Conservation (phyloP, 371 early-diverging fungal genomes). For the Umbelopsis sp. region DNA sequence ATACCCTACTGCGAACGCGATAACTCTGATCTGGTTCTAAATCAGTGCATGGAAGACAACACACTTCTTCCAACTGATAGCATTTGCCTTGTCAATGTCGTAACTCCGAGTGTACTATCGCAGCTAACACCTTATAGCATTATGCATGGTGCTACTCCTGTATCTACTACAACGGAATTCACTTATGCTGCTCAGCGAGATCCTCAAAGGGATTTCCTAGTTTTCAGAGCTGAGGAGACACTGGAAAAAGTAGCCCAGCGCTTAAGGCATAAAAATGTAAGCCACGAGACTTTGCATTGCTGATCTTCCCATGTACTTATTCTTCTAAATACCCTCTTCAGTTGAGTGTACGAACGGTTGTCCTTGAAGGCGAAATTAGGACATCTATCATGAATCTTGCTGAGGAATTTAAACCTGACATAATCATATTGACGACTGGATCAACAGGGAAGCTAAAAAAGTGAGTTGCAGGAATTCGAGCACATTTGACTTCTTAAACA, state of each 20-base stretch:
- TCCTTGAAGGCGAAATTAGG: background rate
- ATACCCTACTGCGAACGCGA: slow-evolving; percentile 11
- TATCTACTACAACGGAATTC: background rate
- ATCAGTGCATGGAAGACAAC: background rate
- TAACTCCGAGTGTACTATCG: background rate
- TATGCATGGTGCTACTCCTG: background rate
- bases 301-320: background rate
- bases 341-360: slow-evolving; percentile 14
- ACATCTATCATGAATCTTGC: background rate
- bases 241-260: slow-evolving; percentile 5
- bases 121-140: slow-evolving; percentile 4
- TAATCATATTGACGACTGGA: background rate
- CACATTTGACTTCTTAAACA: background rate
- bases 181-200: background rate
- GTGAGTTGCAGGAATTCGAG: background rate
- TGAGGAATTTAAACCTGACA: slow-evolving; percentile 7
- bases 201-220: background rate
- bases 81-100: slow-evolving; percentile 16
- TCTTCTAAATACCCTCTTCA: background rate
- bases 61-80: slow-evolving; percentile 1
- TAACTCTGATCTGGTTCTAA: slow-evolving; percentile 3
- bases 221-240: slow-evolving; percentile 7
- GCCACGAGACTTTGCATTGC: background rate
- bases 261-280: background rate
- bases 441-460: background rate